Evolutionary conservation across 108 stramenopile genomes (phyloP).

Genomic region (Phaeodactylum tricornutum): DNA sequence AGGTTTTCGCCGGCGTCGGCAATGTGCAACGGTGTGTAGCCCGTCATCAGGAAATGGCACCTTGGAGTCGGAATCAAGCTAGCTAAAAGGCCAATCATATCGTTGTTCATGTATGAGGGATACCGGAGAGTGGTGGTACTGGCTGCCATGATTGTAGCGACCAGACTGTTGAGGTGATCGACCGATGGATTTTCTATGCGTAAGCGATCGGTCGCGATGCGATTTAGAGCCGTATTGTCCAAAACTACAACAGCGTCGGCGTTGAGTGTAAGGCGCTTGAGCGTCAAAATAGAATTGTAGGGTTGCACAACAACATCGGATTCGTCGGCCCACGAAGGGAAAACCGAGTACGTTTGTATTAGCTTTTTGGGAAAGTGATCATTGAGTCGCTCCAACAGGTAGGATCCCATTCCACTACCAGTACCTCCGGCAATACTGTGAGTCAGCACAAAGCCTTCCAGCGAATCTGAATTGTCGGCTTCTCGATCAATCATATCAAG

Average conservation of each 20-base stretch:
- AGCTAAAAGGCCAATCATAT: slow-evolving; percentile 94
- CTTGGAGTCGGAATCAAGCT: slow-evolving; percentile 97
- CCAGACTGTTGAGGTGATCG: slow-evolving; percentile 93
- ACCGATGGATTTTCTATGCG: slow-evolving; percentile 91
- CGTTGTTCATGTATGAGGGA: slow-evolving; percentile 99
- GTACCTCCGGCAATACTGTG: slow-evolving; percentile 99
- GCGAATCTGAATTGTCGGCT: slow-evolving; percentile 89
- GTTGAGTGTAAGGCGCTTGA: slow-evolving; percentile 94
- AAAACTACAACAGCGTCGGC: slow-evolving; percentile 97
- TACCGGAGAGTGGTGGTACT: slow-evolving; percentile 96
- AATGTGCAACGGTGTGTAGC: slow-evolving; percentile 89
- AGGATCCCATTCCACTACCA: slow-evolving; percentile 96
- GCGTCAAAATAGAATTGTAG: slow-evolving; percentile 94
- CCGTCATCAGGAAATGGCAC: slow-evolving; percentile 99
- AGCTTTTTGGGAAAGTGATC: slow-evolving; percentile 99
- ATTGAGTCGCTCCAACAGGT: slow-evolving; percentile 91
- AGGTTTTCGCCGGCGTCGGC: slow-evolving; percentile 5
- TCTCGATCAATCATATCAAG: slow-evolving; percentile 99
- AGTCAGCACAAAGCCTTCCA: slow-evolving; percentile 97
- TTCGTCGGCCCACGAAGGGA: slow-evolving; percentile 92
- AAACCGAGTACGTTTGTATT: slow-evolving; percentile 96
- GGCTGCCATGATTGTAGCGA: slow-evolving; percentile 99
- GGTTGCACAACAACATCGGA: slow-evolving; percentile 98
- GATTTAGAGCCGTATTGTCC: slow-evolving; percentile 92
- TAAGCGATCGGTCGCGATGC: slow-evolving; percentile 93